Evolutionary conservation across 2,329 filamentous ascomycete genomes (phyloP).

Genomic region (Sclerotinia spermophila): DNA sequence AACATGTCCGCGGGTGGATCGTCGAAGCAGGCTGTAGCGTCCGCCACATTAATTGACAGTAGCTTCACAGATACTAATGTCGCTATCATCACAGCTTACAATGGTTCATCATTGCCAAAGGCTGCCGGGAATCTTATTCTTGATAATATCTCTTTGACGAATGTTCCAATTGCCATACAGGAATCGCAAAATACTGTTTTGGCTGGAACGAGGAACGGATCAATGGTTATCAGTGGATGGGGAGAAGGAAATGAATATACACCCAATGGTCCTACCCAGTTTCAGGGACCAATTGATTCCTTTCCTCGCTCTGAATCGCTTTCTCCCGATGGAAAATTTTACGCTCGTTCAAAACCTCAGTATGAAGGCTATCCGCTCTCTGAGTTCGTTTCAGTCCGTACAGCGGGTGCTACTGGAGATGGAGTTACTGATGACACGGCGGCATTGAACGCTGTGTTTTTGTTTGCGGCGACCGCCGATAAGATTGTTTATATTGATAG

Average conservation of each 20-base stretch:
- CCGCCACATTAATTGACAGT: conserved; percentile 55
- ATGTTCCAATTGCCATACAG: conserved; percentile 16
- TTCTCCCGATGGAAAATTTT: conserved; percentile 39
- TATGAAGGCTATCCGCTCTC: conserved; percentile 42
- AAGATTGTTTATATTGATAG: conserved; percentile 55
- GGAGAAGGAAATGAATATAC: conserved; percentile 49
- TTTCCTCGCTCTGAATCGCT: conserved; percentile 7
- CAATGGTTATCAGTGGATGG: conserved; percentile 10
- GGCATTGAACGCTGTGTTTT: conserved; percentile 55
- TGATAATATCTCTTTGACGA: conserved; percentile 15
- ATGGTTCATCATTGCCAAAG: conserved; percentile 47
- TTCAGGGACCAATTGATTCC: conserved; percentile 44
- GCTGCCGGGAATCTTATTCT: conserved; percentile 18
- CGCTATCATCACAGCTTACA: conserved; percentile 48
- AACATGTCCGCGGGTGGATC: conserved; percentile 45
- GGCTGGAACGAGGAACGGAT: conserved; percentile 36
- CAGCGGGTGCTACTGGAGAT: conserved; percentile 46
- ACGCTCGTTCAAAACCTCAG: conserved; percentile 51
- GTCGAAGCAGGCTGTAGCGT: conserved; percentile 48
- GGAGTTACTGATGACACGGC: conserved; percentile 57
- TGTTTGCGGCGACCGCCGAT: conserved; percentile 45
- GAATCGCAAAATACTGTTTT: conserved; percentile 38
- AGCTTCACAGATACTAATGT: conserved; percentile 47
- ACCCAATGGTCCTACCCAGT: conserved; percentile 42
- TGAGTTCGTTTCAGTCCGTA: conserved; percentile 45